Evolutionary conservation across 805 yeast genomes (phyloP).

Genomic region (Yamadazyma phyllophila): DNA sequence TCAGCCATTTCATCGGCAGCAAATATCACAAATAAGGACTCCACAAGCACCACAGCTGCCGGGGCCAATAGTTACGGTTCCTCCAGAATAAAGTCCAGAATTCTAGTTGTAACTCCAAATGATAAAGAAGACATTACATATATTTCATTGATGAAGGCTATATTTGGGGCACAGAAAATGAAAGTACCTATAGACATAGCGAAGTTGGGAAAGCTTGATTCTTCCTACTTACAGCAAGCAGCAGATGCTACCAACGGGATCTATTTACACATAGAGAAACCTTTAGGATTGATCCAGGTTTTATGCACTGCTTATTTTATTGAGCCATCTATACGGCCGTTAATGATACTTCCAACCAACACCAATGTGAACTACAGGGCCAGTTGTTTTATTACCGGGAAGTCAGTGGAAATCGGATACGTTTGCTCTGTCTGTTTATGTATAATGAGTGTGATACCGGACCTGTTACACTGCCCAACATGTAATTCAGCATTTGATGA

Average conservation of each 20-base stretch:
- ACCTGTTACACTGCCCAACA: constrained; percentile 71
- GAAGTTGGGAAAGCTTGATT: constrained; percentile 58
- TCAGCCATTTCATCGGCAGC: constrained; percentile 43
- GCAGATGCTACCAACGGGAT: constrained; percentile 93
- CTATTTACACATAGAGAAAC: constrained; percentile 65
- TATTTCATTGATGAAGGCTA: constrained; percentile 91
- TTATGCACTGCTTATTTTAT: constrained; percentile 77
- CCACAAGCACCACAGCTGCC: constrained; percentile 13
- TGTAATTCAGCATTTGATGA: constrained; percentile 79
- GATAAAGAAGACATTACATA: constrained; percentile 79
- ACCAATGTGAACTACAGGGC: constrained; percentile 91
- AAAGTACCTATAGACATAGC: constrained; percentile 88
- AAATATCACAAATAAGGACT: constrained; percentile 18
- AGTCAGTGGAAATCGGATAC: constrained; percentile 86
- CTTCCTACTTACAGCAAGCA: constrained; percentile 92
- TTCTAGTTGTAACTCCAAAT: constrained; percentile 62
- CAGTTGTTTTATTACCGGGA: constrained; percentile 88
- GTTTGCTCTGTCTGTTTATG: constrained; percentile 95
- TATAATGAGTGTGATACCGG: constrained; percentile 68
- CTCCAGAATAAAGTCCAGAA: constrained; percentile 30
- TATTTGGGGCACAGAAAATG: constrained; percentile 93
- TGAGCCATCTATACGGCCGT: constrained; percentile 79
- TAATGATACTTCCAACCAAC: constrained; percentile 76
- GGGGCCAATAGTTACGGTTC: constrained; percentile 22
- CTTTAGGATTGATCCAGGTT: constrained; percentile 79